Conservation (phyloP, 768 basidiomycete species). For the Infundibulicybe gibba region DNA sequence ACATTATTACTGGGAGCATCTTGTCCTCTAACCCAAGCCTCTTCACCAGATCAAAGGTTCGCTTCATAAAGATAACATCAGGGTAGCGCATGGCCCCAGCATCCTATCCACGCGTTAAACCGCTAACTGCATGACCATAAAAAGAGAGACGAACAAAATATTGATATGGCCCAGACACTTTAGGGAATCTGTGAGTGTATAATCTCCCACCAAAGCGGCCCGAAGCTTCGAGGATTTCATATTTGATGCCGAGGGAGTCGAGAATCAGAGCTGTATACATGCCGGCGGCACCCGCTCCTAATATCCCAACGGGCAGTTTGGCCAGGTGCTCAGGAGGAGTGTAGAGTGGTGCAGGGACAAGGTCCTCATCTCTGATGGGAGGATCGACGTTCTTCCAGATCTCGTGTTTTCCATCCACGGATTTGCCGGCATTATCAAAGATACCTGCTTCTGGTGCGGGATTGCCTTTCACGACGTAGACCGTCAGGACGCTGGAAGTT, state of each 20-base stretch:
- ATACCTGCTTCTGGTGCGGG: conserved; percentile 2
- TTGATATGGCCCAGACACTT: conserved; percentile 20
- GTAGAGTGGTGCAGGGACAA: not conserved
- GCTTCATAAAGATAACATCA: conserved; percentile 21
- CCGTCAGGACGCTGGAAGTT: conserved; percentile 4
- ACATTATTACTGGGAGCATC: conserved; percentile 17
- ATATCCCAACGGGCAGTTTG: conserved; percentile 22
- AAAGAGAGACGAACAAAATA: conserved; percentile 28
- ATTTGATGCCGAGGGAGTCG: conserved; percentile 34
- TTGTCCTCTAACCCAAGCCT: conserved; percentile 10
- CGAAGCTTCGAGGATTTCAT: conserved; percentile 41
- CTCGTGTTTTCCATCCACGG: conserved; percentile 4
- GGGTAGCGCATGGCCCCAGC: conserved; percentile 40
- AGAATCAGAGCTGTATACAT: conserved; percentile 44
- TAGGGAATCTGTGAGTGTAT: conserved; percentile 35
- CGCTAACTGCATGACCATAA: not conserved
- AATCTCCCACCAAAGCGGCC: conserved; percentile 39
- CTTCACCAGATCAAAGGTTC: conserved; percentile 11
- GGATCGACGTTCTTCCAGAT: conserved; percentile 1
- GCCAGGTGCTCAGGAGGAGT: conserved; percentile 1
- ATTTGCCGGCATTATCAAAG: conserved; percentile 5
- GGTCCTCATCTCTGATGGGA: not conserved
- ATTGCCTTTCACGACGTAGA: conserved; percentile 5
- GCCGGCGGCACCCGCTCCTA: conserved; percentile 32
- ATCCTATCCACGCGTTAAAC: conserved; percentile 17